Evolutionary conservation across 2,329 filamentous ascomycete species (phyloP).

Genomic region (Fusarium concolor): DNA sequence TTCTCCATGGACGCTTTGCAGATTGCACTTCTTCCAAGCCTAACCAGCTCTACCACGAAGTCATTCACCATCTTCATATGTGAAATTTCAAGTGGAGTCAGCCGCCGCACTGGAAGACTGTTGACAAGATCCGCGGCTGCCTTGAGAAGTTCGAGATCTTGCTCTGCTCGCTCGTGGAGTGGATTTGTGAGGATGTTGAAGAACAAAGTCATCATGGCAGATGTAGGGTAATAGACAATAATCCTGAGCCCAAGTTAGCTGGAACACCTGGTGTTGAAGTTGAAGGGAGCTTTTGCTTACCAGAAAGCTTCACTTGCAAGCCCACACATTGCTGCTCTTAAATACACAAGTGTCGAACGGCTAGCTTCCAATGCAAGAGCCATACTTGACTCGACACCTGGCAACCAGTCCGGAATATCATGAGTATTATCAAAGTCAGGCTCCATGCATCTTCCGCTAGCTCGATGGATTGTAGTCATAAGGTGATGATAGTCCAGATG

Average conservation of each 20-base stretch:
- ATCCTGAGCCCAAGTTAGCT: slow-evolving; percentile 52
- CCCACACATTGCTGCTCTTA: slow-evolving; percentile 56
- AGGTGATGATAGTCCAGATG: slow-evolving; percentile 68
- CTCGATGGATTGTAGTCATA: slow-evolving; percentile 65
- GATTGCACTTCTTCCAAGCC: slow-evolving; percentile 58
- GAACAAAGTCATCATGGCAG: slow-evolving; percentile 65
- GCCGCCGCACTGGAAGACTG: slow-evolving; percentile 48
- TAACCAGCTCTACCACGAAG: slow-evolving; percentile 58
- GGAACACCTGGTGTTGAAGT: background rate
- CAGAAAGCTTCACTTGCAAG: slow-evolving; percentile 63
- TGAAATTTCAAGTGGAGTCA: slow-evolving; percentile 52
- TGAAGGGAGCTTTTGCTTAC: slow-evolving; percentile 48
- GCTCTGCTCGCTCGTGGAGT: slow-evolving; percentile 53
- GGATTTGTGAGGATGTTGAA: slow-evolving; percentile 65
- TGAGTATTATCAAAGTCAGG: background rate
- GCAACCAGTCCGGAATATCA: slow-evolving; percentile 51
- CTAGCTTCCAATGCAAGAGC: slow-evolving; percentile 66
- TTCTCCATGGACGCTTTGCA: slow-evolving; percentile 23
- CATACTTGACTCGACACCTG: slow-evolving; percentile 63
- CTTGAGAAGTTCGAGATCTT: slow-evolving; percentile 61
- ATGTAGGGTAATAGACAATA: slow-evolving; percentile 68
- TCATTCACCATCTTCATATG: slow-evolving; percentile 56
- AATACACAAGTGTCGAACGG: slow-evolving; percentile 63
- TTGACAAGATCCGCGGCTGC: slow-evolving; percentile 58
- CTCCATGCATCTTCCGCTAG: slow-evolving; percentile 61